phyloP scores from a whole-genome alignment of 2,329 filamentous ascomycete species.

The Phialophora chinensis region DNA sequence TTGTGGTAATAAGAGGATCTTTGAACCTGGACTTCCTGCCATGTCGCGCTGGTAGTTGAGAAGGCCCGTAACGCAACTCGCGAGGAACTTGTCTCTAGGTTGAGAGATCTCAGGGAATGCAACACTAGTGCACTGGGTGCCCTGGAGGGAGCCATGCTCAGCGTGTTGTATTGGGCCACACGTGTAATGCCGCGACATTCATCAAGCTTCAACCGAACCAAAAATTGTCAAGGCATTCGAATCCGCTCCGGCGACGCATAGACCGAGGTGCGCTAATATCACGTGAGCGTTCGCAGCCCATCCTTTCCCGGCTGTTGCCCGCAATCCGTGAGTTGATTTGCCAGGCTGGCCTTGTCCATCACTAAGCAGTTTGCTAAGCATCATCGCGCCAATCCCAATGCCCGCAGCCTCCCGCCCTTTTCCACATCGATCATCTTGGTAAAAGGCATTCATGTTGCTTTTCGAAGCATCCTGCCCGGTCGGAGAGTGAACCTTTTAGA shows the following conservation, averaged over 20 bases:
- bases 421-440: slow-evolving; percentile 1
- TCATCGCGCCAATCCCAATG: background rate
- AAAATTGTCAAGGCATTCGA: slow-evolving; percentile 5
- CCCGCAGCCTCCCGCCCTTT: background rate
- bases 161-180: background rate
- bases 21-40: slow-evolving; percentile 45
- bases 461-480: background rate
- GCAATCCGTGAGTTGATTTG: background rate
- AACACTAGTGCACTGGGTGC: slow-evolving; percentile 37
- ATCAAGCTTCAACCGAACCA: background rate
- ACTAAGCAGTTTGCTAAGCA: slow-evolving; percentile 18
- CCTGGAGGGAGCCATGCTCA: slow-evolving; percentile 36
- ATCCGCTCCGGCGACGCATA: slow-evolving; percentile 5
- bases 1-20: slow-evolving; percentile 50
- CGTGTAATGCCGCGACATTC: background rate
- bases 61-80: slow-evolving; percentile 20
- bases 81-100: slow-evolving; percentile 21
- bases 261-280: no score
- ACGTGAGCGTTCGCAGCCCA: background rate
- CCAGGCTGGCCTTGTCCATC: background rate
- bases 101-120: slow-evolving; percentile 33
- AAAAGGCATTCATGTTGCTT: background rate
- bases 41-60: slow-evolving; percentile 25
- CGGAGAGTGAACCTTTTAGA: background rate
- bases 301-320: background rate